Base-by-base conservation (phyloP, 495 filamentous ascomycete species). In the Pseudomonodictys pantanalensis region DNA sequence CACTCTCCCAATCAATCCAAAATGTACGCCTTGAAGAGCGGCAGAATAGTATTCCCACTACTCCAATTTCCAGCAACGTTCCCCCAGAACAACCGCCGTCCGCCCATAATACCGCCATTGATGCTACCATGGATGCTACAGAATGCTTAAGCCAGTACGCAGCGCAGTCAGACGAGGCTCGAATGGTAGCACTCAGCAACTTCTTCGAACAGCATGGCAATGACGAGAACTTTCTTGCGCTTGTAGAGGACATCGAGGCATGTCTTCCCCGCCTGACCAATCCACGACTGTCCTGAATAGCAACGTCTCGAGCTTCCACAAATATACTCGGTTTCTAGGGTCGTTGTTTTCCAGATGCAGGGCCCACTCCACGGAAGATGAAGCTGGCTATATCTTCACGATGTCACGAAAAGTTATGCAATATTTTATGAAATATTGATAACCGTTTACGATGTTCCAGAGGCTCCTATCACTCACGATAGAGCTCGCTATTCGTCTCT, bases 131-230 rank as follows among this genome's bases (percentile, higher is more conserved):
- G 26, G 39, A 44, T 9, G 18, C 42, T 24, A 42, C 56, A 17
- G 56, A 56, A 20, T n/a, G n/a, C 64, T 73, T 4, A 68, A 64
- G 25, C 53, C 64, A 41, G n/a, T 80, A 76, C 57, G 63, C 69
- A 0, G 52, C 66, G 18, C 69, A 69, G 24, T 56, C 67, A 20
- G 50, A 49, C 33, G 74, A 75, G 33, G 68, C 72, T 15, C 67
- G 78, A 2, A 59, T 61, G 22, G 55, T 58, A 0, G 62, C 69
- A 12, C 41, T 81, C 20, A 74, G 77, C 29, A 62, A 72, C 28
- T 76, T 76, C 65, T 70, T 81, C 26, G 68, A 70, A 47, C 54
- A 76, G 10, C 68, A 73, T 35, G 58, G 77, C 8, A 67, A 75
- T n/a, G 69, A 77, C 59, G 55, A 65, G 9, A 66, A 71, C 23